Evolutionary conservation across 495 filamentous ascomycete species (phyloP).

Genomic region (Ascodesmis nigricans): DNA sequence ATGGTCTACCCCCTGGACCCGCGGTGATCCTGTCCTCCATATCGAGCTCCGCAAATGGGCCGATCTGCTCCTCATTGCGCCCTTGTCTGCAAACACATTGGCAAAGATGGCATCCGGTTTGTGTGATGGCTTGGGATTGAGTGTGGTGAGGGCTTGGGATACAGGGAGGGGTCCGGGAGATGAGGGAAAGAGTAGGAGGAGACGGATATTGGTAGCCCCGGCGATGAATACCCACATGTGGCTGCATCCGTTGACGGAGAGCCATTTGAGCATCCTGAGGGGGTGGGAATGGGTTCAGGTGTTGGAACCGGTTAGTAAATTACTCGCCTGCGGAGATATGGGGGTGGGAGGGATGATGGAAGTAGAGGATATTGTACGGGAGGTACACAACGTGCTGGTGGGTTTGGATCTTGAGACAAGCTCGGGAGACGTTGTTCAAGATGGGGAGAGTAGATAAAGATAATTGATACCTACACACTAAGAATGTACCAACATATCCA

Average conservation of each 20-base stretch:
- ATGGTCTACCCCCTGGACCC: conserved; percentile 36
- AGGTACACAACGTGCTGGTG: no score
- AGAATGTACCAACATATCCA: no score
- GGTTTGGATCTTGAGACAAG: no score
- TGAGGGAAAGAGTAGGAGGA: conserved; percentile 20
- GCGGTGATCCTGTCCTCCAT: conserved; percentile 47
- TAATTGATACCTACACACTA: no score
- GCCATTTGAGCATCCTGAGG: conserved; percentile 41
- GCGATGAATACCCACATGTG: conserved; percentile 88
- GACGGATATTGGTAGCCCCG: conserved; percentile 42
- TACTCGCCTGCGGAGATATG: conserved; percentile 60
- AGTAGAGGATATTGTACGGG: conserved; percentile 46
- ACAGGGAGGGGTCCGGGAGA: conserved; percentile 38
- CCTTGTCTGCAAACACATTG: conserved; percentile 55
- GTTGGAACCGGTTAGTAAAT: conserved; percentile 44
- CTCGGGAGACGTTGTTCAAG: no score
- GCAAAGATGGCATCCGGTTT: conserved; percentile 54
- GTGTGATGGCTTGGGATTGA: conserved; percentile 43
- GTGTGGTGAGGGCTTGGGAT: conserved; percentile 77
- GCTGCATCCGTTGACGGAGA: conserved; percentile 55
- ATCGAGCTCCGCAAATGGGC: conserved; percentile 70
- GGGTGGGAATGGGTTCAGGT: conserved; percentile 52
- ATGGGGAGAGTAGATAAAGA: no score
- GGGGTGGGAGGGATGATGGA: conserved; percentile 59
- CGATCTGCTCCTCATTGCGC: conserved; percentile 58